These are phyloP conservation scores for Tubosaeta brunneosetosa DNA, from an alignment of 768 basidiomycete genomes.

Conservation along the genomic window DNA sequence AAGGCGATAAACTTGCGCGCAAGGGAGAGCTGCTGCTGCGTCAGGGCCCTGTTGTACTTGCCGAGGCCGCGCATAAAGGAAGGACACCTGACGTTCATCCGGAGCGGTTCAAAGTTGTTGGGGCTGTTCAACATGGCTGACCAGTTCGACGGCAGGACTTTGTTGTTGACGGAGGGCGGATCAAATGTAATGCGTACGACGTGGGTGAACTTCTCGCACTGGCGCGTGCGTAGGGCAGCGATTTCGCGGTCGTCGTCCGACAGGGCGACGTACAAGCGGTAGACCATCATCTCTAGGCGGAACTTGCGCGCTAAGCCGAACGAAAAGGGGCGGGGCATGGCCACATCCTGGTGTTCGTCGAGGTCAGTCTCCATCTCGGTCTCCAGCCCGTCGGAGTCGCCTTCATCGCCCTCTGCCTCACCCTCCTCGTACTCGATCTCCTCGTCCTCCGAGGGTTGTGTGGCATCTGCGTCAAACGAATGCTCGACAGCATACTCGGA, in stretches of 20 bases:
- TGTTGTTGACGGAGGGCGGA: neutral
- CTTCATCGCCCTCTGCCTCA: too few species aligned
- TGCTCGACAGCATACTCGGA: too few species aligned
- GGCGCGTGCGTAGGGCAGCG: neutral
- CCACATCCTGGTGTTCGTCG: neutral
- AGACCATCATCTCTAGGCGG: neutral
- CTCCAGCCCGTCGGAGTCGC: neutral
- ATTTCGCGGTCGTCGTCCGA: slow-evolving; percentile 3
- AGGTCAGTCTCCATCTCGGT: neutral
- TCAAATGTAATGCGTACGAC: slow-evolving; percentile 1
- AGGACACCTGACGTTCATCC: slow-evolving; percentile 2
- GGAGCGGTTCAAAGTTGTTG: neutral
- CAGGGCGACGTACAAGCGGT: neutral
- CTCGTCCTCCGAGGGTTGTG: neutral
- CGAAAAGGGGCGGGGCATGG: neutral
- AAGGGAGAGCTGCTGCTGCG: neutral
- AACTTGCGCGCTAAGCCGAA: neutral
- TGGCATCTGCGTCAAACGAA: neutral
- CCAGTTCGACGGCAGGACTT: slow-evolving; percentile 5
- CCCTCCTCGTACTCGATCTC: neutral
- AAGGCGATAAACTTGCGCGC: neutral
- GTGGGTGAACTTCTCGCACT: neutral
- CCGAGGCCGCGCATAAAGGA: neutral
- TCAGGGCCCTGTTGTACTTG: neutral
- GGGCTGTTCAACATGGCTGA: neutral